A percentile compares a stretch with the other conserved stretches of the same genome.
phyloP scores from a whole-genome alignment of 1,139 yeast genomes.

The Blastobotrys serpentis region DNA sequence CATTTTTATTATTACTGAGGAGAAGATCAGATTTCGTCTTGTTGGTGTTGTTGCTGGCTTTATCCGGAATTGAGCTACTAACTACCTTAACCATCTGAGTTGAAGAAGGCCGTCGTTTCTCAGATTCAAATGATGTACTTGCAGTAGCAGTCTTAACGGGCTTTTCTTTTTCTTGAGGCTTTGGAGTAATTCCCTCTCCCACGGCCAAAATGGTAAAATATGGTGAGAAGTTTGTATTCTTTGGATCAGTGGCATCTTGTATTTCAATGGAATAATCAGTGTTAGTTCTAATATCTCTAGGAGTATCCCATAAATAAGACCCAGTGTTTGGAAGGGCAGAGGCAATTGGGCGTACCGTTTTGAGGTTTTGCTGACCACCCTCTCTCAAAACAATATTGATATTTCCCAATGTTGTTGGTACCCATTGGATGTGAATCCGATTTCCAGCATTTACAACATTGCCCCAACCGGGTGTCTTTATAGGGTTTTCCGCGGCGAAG shows the following conservation, averaged over 20 bases:
- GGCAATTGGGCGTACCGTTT: conserved; percentile 33
- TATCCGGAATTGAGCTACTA: neutral
- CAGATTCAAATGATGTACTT: neutral
- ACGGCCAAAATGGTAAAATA: conserved; percentile 34
- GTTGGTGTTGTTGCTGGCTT: conserved; percentile 28
- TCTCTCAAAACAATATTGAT: conserved; percentile 35
- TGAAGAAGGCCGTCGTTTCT: no score
- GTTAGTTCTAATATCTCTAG: conserved; percentile 25
- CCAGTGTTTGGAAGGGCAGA: conserved; percentile 34
- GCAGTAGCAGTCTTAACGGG: neutral
- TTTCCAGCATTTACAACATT: conserved; percentile 32
- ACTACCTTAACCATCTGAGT: neutral
- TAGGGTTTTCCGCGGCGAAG: conserved; percentile 30
- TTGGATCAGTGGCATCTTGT: conserved; percentile 27
- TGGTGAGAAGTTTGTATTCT: conserved; percentile 33
- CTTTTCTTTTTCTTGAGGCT: neutral
- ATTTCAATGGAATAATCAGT: conserved; percentile 40
- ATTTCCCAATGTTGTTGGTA: conserved; percentile 30
- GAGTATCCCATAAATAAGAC: conserved; percentile 33
- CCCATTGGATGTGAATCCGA: conserved; percentile 32
- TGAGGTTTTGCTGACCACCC: conserved; percentile 31
- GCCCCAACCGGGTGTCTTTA: conserved; percentile 34
- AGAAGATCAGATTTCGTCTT: conserved; percentile 20
- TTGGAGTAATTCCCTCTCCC: conserved; percentile 28
- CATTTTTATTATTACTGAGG: conserved; percentile 17